Evolutionary conservation across 2,329 filamentous ascomycete genomes (phyloP).

Genomic region (Domatiomyces catenatus): DNA sequence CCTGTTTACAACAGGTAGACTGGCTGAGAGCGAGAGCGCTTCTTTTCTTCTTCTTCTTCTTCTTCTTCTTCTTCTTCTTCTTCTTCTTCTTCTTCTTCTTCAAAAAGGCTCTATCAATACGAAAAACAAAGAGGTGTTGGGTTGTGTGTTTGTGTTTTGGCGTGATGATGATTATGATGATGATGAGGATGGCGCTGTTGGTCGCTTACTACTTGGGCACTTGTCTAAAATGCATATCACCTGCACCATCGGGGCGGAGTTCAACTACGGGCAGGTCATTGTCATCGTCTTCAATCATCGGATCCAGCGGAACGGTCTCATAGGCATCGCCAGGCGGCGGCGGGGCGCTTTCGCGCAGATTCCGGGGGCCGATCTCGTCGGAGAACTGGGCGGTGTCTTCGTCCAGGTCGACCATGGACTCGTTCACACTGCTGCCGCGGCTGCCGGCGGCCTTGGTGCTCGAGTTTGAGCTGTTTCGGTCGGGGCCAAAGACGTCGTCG

Average conservation of each 20-base stretch:
- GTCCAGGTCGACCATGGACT: background rate
- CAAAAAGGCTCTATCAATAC: too few species aligned
- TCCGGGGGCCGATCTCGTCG: slow-evolving; percentile 1
- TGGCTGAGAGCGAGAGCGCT: too few species aligned
- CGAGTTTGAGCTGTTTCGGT: background rate
- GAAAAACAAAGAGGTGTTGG: too few species aligned
- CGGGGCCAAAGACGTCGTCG: background rate
- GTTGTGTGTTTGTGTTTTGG: too few species aligned
- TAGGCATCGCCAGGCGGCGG: slow-evolving; percentile 5
- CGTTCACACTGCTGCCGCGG: background rate
- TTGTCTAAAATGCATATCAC: background rate
- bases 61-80: too few species aligned
- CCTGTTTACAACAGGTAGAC: too few species aligned
- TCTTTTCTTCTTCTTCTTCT: too few species aligned
- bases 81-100: too few species aligned
- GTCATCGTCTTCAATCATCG: slow-evolving; percentile 9
- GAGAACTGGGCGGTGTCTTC: background rate
- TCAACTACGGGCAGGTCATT: slow-evolving; percentile 13
- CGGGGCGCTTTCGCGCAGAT: slow-evolving; percentile 13
- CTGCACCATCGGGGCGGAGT: slow-evolving; percentile 5
- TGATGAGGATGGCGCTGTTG: too few species aligned
- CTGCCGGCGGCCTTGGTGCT: background rate
- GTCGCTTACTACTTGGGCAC: background rate
- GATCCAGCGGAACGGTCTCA: background rate
- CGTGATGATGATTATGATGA: too few species aligned